Evolutionary conservation across 352 stramenopile genomes (phyloP), one percentile per base, ranked within the genome.

Genomic region (Globisporangium mamillatum): DNA sequence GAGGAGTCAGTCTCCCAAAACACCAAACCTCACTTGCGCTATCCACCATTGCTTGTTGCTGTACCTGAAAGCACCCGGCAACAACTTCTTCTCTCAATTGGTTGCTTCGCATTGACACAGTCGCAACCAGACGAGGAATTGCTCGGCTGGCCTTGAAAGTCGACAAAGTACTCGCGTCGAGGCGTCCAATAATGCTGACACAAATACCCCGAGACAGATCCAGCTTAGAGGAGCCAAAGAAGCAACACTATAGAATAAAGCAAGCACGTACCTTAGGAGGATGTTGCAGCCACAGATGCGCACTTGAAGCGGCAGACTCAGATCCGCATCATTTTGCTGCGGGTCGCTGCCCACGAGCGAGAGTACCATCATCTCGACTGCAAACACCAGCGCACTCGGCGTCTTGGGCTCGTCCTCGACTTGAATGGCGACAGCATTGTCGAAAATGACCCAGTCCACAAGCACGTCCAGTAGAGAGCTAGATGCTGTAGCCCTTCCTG

Each of bases 271-370:
- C 85, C 83, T 90, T 34, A 91, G 58, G 22, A 93, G 50, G 29
- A 89, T 64, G 58, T 91, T 91, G 71, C 81, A 91, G 50, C 73
- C 80, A n/a, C 82, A 90, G 55, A 93, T 74, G 22, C 79, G 78
- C 34, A 87, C 66, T 70, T 91, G 85, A 8, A 76, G 61, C 8
- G 73, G 68, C 4, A 86, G 68, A 20, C 10, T 44, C 61, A 59
- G 68, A 25, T 67, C 61, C 54, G 71, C 34, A 29, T 66, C 34
- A 29, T 66, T 63, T 57, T 53, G 7, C 77, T 70, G 22, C 67
- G 59, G 18, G 53, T 24, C 25, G 68, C 60, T 66, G 72, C 60
- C 55, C 55, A 60, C 46, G 48, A 70, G 18, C 34, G 36, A 78
- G 56, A 60, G 8, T 3, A 60, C 66, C 52, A 53, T 58, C 44